Percentiles rank a stretch among this genome's conserved stretches.
phyloP scores from a whole-genome alignment of 306 rosid genomes.

The Prunus mira region DNA sequence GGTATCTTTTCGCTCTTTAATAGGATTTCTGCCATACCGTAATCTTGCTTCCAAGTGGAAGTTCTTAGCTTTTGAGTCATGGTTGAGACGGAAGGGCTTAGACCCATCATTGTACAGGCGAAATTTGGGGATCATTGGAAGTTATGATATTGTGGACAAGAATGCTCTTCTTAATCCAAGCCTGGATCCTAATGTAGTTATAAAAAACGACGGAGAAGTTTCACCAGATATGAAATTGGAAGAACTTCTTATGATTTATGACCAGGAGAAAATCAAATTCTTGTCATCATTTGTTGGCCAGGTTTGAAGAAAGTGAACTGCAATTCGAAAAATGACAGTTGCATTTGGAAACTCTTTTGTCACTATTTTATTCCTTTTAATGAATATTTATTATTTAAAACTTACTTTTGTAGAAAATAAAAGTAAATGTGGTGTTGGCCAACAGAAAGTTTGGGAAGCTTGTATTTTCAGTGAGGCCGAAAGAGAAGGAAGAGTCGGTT shows the following conservation, averaged over 20 bases:
- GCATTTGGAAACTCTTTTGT: slow-evolving; percentile 3
- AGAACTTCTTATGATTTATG: slow-evolving; percentile 72
- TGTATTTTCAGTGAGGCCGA: slow-evolving; percentile 67
- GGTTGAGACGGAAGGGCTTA: slow-evolving; percentile 85
- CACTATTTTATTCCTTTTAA: background rate
- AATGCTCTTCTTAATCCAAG: slow-evolving; percentile 28
- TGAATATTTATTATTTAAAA: slow-evolving; percentile 13
- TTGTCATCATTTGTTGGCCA: slow-evolving; percentile 86
- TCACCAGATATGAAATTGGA: slow-evolving; percentile 82
- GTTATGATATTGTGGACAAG: slow-evolving; percentile 41
- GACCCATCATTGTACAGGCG: slow-evolving; percentile 75
- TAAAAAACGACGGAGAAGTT: slow-evolving; percentile 41
- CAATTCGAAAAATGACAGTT: slow-evolving; percentile 18
- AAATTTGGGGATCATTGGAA: slow-evolving; percentile 51
- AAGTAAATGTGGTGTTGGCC: slow-evolving; percentile 55
- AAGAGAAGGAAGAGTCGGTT: slow-evolving; percentile 67
- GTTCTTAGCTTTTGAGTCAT: slow-evolving; percentile 93
- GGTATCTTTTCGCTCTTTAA: slow-evolving; percentile 85
- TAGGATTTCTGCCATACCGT: slow-evolving; percentile 92
- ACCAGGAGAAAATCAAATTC: slow-evolving; percentile 71
- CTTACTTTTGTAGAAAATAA: slow-evolving; percentile 61
- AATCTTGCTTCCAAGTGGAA: slow-evolving; percentile 84
- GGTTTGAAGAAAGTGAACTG: slow-evolving; percentile 45
- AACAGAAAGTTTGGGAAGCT: slow-evolving; percentile 75
- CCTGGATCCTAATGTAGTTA: slow-evolving; percentile 31